Evolutionary conservation across 352 stramenopile genomes (phyloP).

Genomic region (Pythium sukuiense): DNA sequence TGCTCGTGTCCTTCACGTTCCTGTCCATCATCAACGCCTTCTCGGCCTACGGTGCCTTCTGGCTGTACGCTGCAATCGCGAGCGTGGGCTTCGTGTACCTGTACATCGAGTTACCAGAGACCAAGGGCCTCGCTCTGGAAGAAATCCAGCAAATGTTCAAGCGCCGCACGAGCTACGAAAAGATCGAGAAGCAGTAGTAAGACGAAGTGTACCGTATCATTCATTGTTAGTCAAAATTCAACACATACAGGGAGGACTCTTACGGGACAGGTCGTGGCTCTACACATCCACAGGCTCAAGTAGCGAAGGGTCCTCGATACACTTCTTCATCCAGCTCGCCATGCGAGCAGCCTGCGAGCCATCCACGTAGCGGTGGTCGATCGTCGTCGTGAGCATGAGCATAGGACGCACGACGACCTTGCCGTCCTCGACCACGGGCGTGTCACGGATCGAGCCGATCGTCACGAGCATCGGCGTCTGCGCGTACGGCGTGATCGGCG

Average conservation of each 20-base stretch:
- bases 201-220: not conserved
- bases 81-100: slow-evolving; percentile 77
- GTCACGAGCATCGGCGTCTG: slow-evolving; percentile 70
- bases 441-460: slow-evolving; percentile 66
- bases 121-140: slow-evolving; percentile 91
- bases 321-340: slow-evolving; percentile 48
- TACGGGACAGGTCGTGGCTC: not conserved
- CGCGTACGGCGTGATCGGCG: slow-evolving; percentile 60
- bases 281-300: slow-evolving; percentile 47
- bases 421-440: slow-evolving; percentile 56
- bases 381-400: slow-evolving; percentile 66
- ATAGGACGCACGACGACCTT: slow-evolving; percentile 60
- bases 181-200: slow-evolving; percentile 36
- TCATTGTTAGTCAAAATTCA: not conserved
- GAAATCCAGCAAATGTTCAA: slow-evolving; percentile 92
- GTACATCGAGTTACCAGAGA: slow-evolving; percentile 88
- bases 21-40: slow-evolving; percentile 82
- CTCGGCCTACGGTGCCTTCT: slow-evolving; percentile 82
- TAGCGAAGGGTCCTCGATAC: slow-evolving; percentile 51
- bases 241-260: not conserved
- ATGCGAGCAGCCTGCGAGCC: slow-evolving; percentile 62
- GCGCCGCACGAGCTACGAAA: slow-evolving; percentile 35
- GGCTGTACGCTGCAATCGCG: slow-evolving; percentile 86
- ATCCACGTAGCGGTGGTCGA: slow-evolving; percentile 72
- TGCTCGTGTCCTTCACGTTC: slow-evolving; percentile 94